Conservation (phyloP, 495 filamentous ascomycete genomes). For the Terfezia boudieri region DNA sequence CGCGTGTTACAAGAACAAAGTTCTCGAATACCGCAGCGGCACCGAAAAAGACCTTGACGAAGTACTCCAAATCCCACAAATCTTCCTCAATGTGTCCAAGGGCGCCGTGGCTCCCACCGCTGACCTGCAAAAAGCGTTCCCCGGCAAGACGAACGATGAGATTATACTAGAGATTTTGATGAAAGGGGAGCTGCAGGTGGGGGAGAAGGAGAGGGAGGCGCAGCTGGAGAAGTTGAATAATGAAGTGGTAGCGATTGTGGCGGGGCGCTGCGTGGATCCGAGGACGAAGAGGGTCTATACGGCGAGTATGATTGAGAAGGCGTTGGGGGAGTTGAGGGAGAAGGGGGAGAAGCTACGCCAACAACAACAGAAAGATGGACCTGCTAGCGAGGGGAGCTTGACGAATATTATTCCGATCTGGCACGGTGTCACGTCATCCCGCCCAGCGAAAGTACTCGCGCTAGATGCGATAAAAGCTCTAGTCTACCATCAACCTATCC, state of each 20-base stretch:
- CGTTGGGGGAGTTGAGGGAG: slow-evolving; percentile 35
- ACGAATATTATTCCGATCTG: slow-evolving; percentile 37
- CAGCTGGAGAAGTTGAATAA: slow-evolving; percentile 73
- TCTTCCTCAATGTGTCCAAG: slow-evolving; percentile 71
- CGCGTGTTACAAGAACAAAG: slow-evolving; percentile 98
- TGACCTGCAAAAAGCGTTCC: too few species aligned
- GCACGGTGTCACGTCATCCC: slow-evolving; percentile 71
- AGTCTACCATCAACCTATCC: slow-evolving; percentile 79
- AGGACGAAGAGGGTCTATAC: slow-evolving; percentile 86
- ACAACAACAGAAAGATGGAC: slow-evolving; percentile 59
- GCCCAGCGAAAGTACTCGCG: slow-evolving; percentile 81
- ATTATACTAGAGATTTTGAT: slow-evolving; percentile 84
- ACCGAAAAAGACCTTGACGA: slow-evolving; percentile 92
- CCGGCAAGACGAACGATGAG: slow-evolving; percentile 43
- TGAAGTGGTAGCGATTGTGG: slow-evolving; percentile 80
- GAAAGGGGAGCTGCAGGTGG: slow-evolving; percentile 90
- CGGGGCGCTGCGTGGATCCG: slow-evolving; percentile 74
- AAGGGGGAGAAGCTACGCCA: slow-evolving; percentile 76
- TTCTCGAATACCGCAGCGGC: slow-evolving; percentile 79
- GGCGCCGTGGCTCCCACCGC: too few species aligned
- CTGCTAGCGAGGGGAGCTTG: slow-evolving; percentile 18
- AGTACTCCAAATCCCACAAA: slow-evolving; percentile 81
- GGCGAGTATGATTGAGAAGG: slow-evolving; percentile 91
- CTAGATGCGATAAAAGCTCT: slow-evolving; percentile 95
- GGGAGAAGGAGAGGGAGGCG: slow-evolving; percentile 80